Conservation (phyloP, 2,329 filamentous ascomycete species). For the Claviceps quebecensis region DNA sequence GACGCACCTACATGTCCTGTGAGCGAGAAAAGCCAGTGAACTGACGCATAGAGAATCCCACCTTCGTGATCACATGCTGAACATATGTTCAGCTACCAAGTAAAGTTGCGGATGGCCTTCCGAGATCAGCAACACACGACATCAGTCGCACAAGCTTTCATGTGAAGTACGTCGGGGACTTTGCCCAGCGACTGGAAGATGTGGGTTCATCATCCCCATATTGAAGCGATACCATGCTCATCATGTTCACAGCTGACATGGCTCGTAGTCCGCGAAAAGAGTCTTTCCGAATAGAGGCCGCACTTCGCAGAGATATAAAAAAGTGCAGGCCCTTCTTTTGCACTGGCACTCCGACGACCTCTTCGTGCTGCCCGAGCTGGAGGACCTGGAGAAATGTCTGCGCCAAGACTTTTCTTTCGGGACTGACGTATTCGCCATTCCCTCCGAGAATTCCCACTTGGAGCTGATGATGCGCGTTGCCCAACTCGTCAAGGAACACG, state of each 20-base stretch:
- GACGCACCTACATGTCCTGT: slow-evolving; percentile 32
- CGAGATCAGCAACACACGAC: slow-evolving; percentile 36
- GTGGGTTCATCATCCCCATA: slow-evolving; percentile 20
- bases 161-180: slow-evolving; percentile 40
- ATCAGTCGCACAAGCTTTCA: slow-evolving; percentile 44
- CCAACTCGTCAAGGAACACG: slow-evolving; percentile 42
- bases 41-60: neutral
- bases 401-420: slow-evolving; percentile 41
- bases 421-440: slow-evolving; percentile 44
- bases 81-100: neutral
- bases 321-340: slow-evolving; percentile 39
- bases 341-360: slow-evolving; percentile 46
- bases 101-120: slow-evolving; percentile 12
- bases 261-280: slow-evolving; percentile 33
- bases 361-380: slow-evolving; percentile 43
- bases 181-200: slow-evolving; percentile 40
- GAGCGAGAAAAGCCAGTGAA: neutral
- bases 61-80: neutral
- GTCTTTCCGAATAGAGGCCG: slow-evolving; percentile 43
- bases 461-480: slow-evolving; percentile 44
- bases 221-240: neutral
- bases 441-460: slow-evolving; percentile 42
- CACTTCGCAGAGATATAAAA: slow-evolving; percentile 38
- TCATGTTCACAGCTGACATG: neutral
- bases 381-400: slow-evolving; percentile 40